Percentiles rank a stretch among this genome's conserved stretches.
Evolutionary conservation across 2,329 filamentous ascomycete genomes (phyloP).

Genomic region (Penicillium hesseltinei): DNA sequence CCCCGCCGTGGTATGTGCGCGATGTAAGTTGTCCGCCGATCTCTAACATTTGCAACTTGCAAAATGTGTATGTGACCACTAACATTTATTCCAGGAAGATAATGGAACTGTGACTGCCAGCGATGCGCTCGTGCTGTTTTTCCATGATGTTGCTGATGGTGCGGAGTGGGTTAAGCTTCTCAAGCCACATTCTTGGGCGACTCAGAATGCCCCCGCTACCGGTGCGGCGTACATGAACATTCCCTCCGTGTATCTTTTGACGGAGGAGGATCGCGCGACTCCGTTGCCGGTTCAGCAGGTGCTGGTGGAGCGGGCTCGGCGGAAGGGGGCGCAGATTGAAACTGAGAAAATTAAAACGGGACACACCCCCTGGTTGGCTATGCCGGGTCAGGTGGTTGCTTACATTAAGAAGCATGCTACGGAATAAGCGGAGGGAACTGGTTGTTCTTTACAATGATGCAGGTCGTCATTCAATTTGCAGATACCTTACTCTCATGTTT

Average conservation of each 20-base stretch:
- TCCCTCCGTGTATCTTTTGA: constrained; percentile 28
- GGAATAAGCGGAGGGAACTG: background rate
- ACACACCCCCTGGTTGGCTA: constrained; percentile 33
- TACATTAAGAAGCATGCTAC: constrained; percentile 22
- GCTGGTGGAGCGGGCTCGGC: constrained; percentile 31
- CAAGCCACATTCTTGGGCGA: constrained; percentile 32
- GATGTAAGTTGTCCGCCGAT: constrained; percentile 25
- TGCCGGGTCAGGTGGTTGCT: constrained; percentile 19
- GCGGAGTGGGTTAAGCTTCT: constrained; percentile 29
- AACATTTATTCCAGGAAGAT: constrained; percentile 10
- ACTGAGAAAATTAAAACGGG: constrained; percentile 30
- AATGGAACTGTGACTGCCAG: constrained; percentile 27
- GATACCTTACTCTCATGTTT: background rate
- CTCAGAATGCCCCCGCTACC: constrained; percentile 29
- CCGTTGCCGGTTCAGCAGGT: constrained; percentile 32
- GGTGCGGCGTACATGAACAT: constrained; percentile 27
- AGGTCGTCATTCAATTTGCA: background rate
- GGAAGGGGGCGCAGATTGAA: constrained; percentile 27
- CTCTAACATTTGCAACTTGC: background rate
- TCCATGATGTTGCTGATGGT: constrained; percentile 34
- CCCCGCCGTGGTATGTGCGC: constrained; percentile 30
- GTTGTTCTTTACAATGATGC: background rate
- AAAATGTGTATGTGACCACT: background rate
- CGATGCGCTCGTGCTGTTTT: constrained; percentile 29
- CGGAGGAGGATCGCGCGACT: constrained; percentile 32